Base-by-base conservation (phyloP, 345 rosid genomes). In the Sonneratia alba region DNA sequence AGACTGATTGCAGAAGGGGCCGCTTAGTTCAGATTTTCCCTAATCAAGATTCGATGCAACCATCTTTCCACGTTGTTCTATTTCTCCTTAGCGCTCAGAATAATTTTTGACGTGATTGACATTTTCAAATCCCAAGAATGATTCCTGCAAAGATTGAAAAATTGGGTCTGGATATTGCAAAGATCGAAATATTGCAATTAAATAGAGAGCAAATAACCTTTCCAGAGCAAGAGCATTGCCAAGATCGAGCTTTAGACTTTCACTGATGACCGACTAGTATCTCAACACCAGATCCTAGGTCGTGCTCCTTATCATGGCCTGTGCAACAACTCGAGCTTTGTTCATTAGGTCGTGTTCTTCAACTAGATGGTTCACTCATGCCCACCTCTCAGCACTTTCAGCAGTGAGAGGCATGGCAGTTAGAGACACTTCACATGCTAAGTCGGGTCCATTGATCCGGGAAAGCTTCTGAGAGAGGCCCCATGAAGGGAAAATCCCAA, bases 401-500 rank as follows among this genome's bases (percentile, higher is more conserved):
- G 96, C 97, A 36, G 86, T 85, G 65, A 94, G 74, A 13, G 96
- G 97, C 66, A 6, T 69, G 16, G 89, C 90, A 0, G 89, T 72
- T 62, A 94, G 71, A 38, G 98, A 91, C 11, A 85, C 89, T 79
- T 90, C 98, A 0, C 95, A 85, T 42, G 98, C 97, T 79, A 82
- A 86, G 74, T 88, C 84, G 38, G 92, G 82, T 77, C 97, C 98
- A 2, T 90, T 85, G 69, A 92, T 77, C 36, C 96, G 85, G 3
- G 93, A 71, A 47, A 94, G 89, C 86, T 90, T 94, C 83, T 92
- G 99, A 47, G 99, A 94, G 27, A 94, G 86, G 64, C 97, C 97
- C 96, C 98, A 94, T 0, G 99, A 87, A 43, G 99, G 99, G 72
- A 92, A 92, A 85, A 94, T 89, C 67, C 92, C 96, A 78, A 94